Evolutionary conservation across 177 flowering plant species (phyloP).

Genomic region (Vitis hybrid): DNA sequence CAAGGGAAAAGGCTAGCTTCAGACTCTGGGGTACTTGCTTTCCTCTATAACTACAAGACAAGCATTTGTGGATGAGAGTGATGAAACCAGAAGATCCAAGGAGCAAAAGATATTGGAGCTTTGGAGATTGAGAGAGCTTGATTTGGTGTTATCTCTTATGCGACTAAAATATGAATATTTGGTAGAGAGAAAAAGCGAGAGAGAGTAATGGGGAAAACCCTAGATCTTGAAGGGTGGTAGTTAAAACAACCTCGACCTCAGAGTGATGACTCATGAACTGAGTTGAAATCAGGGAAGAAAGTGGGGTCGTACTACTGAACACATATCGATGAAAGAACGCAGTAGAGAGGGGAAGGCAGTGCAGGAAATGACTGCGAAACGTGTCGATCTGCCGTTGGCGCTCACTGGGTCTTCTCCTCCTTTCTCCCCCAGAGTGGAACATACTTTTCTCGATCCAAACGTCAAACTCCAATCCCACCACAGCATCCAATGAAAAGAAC

Average conservation of each 20-base stretch:
- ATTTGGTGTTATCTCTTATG: no score
- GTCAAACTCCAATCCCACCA: no score
- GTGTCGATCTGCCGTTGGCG: slow-evolving; percentile 33
- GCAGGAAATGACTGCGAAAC: slow-evolving; percentile 9
- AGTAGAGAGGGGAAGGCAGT: not conserved
- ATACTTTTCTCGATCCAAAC: no score
- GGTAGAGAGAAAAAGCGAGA: not conserved
- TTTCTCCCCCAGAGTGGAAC: not conserved
- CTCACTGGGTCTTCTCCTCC: not conserved
- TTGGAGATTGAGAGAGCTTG: not conserved
- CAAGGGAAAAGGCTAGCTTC: no score
- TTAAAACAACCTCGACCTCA: slow-evolving; percentile 6
- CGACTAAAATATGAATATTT: not conserved
- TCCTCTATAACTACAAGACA: no score
- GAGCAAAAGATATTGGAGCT: slow-evolving; percentile 16
- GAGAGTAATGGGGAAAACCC: slow-evolving; percentile 23
- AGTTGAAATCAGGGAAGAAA: slow-evolving; percentile 1
- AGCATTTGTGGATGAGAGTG: no score
- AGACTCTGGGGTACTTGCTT: no score
- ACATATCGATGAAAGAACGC: not conserved
- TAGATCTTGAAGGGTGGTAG: slow-evolving; percentile 36
- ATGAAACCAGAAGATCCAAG: slow-evolving; percentile 25
- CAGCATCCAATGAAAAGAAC: not conserved
- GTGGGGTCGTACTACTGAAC: not conserved
- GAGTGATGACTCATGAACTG: not conserved